phyloP scores from a whole-genome alignment of 2,329 filamentous ascomycete genomes.

The Phaeomoniella chlamydospora region DNA sequence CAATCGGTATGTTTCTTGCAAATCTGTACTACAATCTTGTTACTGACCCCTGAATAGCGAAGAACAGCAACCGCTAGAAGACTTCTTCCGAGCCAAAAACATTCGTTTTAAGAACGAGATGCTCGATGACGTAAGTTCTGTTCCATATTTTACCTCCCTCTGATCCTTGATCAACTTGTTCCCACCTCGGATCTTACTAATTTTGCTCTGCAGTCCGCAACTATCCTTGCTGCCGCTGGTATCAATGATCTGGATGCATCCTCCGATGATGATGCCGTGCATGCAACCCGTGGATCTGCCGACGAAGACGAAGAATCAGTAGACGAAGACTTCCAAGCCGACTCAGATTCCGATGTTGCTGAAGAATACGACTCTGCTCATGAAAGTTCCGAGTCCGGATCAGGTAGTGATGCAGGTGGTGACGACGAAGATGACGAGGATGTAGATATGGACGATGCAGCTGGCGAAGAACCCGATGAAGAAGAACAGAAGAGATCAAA shows the following conservation, averaged over 20 bases:
- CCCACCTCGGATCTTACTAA: too few relatives aligned
- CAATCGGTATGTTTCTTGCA: constrained; percentile 47
- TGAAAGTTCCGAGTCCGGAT: constrained; percentile 64
- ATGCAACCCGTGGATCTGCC: constrained; percentile 56
- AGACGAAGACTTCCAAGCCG: constrained; percentile 89
- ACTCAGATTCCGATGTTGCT: constrained; percentile 86
- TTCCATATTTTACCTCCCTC: too few relatives aligned
- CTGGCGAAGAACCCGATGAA: constrained; percentile 25
- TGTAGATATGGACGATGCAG: constrained; percentile 36
- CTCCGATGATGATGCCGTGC: constrained; percentile 21
- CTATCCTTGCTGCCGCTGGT: constrained; percentile 55
- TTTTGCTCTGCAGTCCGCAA: constrained; percentile 27
- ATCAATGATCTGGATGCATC: constrained; percentile 43
- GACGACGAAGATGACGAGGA: constrained; percentile 36
- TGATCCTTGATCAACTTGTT: too few relatives aligned
- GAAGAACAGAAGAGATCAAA: constrained; percentile 48
- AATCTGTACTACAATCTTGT: constrained; percentile 5
- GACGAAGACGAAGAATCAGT: constrained; percentile 93
- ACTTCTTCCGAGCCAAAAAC: constrained; percentile 92
- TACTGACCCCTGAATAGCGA: constrained; percentile 37
- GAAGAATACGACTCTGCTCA: constrained; percentile 92
- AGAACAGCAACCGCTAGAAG: constrained; percentile 90
- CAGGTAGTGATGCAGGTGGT: constrained; percentile 51
- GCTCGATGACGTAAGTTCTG: constrained; percentile 68
- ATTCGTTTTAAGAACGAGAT: constrained; percentile 98